These are phyloP conservation scores for Zasmidium angulare DNA, from an alignment of 2,329 filamentous ascomycete species.

Conservation along the genomic window DNA sequence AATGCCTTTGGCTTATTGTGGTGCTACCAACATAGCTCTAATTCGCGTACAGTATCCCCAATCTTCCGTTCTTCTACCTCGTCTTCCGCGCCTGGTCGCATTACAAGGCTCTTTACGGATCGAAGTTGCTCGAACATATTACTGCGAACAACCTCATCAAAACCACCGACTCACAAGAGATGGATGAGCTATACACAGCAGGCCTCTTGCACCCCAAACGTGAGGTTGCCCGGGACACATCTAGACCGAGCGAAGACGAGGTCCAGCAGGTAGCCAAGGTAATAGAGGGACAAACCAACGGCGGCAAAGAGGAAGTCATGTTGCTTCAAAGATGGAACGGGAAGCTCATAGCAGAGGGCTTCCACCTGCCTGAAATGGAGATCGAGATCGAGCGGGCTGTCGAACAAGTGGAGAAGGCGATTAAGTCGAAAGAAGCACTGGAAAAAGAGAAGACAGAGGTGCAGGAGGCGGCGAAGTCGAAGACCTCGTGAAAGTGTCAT, in stretches of 20 bases:
- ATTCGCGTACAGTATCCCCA: constrained; percentile 67
- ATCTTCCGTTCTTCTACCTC: constrained; percentile 96
- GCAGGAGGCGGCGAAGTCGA: constrained; percentile 4
- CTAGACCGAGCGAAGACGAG: constrained; percentile 38
- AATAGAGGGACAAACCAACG: constrained; percentile 42
- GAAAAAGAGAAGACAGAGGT: constrained; percentile 15
- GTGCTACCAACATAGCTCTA: constrained; percentile 9
- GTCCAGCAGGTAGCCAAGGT: constrained; percentile 40
- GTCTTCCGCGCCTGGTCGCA: constrained; percentile 89
- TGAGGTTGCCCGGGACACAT: constrained; percentile 40
- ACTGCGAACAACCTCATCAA: constrained; percentile 70
- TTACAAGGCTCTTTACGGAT: constrained; percentile 81
- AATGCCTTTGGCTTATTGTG: neutral
- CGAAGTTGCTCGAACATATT: constrained; percentile 80
- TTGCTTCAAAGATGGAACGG: constrained; percentile 52
- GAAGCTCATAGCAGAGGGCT: constrained; percentile 51
- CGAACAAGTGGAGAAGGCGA: constrained; percentile 49
- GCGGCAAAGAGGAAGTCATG: constrained; percentile 47
- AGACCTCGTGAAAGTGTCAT: neutral
- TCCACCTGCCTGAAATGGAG: constrained; percentile 52
- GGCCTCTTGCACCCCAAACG: constrained; percentile 48
- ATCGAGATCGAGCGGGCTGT: constrained; percentile 55
- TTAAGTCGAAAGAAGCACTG: constrained; percentile 33
- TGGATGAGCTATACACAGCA: constrained; percentile 72
- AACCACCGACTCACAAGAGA: constrained; percentile 62